Evolutionary conservation across 306 rosid species (phyloP).

Genomic region (Cucumis melo): DNA sequence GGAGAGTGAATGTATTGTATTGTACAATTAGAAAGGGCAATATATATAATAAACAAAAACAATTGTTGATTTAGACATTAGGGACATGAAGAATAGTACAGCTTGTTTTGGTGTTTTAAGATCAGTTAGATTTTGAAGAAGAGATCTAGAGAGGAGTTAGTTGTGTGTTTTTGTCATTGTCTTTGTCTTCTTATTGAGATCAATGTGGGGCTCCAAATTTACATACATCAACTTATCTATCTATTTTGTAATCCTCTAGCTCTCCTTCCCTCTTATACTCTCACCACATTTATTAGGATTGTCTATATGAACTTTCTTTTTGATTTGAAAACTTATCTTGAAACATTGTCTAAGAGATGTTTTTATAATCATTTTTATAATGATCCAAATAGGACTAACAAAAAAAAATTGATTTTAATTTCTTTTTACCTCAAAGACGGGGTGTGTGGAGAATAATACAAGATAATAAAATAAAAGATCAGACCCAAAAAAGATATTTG

Average conservation of each 20-base stretch:
- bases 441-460: no score
- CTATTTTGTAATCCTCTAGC: neutral
- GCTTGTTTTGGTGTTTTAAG: no score
- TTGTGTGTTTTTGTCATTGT: conserved; percentile 10
- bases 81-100: no score
- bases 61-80: no score
- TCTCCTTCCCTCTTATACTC: neutral
- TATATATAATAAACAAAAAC: no score
- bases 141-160: neutral
- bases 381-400: no score
- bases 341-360: neutral
- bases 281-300: neutral
- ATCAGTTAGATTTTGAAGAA: no score
- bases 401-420: no score
- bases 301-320: neutral
- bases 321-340: neutral
- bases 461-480: no score
- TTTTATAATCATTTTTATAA: neutral
- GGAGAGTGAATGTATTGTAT: conserved; percentile 9
- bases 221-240: neutral
- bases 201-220: conserved; percentile 13
- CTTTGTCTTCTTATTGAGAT: conserved; percentile 17
- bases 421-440: no score
- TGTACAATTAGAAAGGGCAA: conserved; percentile 37
- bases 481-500: no score